Percentiles rank a stretch among this genome's conserved stretches.
These are phyloP conservation scores for Trichoderma koningiopsis DNA, from an alignment of 2,329 filamentous ascomycete genomes.

Conservation along the genomic window DNA sequence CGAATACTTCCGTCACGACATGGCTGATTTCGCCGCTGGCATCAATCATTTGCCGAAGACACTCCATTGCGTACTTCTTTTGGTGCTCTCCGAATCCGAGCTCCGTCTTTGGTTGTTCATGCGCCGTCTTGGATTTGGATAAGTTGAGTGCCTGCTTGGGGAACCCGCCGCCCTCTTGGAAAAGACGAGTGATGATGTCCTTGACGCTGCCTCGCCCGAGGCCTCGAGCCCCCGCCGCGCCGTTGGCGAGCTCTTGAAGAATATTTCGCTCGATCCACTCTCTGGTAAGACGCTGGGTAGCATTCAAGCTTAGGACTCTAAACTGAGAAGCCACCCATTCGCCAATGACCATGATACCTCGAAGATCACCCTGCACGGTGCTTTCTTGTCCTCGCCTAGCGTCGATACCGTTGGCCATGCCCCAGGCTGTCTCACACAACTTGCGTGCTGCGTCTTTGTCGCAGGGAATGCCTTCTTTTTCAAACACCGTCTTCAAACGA, in stretches of 20 bases:
- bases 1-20: constrained; percentile 81
- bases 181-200: constrained; percentile 77
- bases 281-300: constrained; percentile 60
- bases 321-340: constrained; percentile 83
- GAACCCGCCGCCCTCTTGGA: constrained; percentile 78
- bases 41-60: constrained; percentile 74
- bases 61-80: constrained; percentile 72
- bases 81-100: constrained; percentile 72
- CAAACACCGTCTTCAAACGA: constrained; percentile 80
- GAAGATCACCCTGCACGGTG: constrained; percentile 71
- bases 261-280: constrained; percentile 78
- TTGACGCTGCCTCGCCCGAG: constrained; percentile 70
- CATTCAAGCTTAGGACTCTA: constrained; percentile 49
- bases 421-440: constrained; percentile 81
- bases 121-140: constrained; percentile 46
- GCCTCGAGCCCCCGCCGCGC: constrained; percentile 70
- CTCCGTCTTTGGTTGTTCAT: constrained; percentile 59
- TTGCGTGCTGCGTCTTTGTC: constrained; percentile 88
- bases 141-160: constrained; percentile 57
- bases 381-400: constrained; percentile 68
- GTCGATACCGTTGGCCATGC: constrained; percentile 72
- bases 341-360: constrained; percentile 81
- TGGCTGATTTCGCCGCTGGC: constrained; percentile 77
- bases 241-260: constrained; percentile 66
- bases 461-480: constrained; percentile 83